Percentiles rank a stretch among this genome's conserved stretches.
phyloP scores from a whole-genome alignment of 2,329 filamentous ascomycete species.

The Hirsutella thompsonii region DNA sequence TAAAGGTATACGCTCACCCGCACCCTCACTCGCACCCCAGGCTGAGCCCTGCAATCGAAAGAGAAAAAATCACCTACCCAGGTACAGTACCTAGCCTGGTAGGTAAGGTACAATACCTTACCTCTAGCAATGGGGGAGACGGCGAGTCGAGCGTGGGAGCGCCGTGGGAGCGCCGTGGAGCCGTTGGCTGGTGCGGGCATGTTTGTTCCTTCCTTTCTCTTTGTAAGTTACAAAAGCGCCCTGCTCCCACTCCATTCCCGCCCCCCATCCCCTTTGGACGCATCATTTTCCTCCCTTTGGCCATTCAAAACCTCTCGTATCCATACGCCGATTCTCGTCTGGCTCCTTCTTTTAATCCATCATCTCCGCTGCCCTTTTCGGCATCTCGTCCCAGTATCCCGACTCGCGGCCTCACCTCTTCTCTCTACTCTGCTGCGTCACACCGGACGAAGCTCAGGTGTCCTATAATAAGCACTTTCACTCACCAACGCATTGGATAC shows the following conservation, averaged over 20 bases:
- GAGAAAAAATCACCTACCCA: too few species aligned
- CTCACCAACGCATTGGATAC: too few species aligned
- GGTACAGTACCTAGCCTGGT: too few species aligned
- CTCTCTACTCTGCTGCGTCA: not conserved
- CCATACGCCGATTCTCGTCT: too few species aligned
- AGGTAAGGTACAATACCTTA: too few species aligned
- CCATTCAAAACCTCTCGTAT: not conserved
- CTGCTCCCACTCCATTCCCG: conserved; percentile 7
- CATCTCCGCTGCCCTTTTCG: not conserved
- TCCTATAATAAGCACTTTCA: conserved; percentile 3
- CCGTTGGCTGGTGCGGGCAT: conserved; percentile 2
- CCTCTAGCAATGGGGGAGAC: too few species aligned
- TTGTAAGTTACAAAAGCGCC: conserved; percentile 10
- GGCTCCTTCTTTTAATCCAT: not conserved
- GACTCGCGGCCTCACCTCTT: too few species aligned
- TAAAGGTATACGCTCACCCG: too few species aligned
- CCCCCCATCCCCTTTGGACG: not conserved
- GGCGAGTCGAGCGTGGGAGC: not conserved
- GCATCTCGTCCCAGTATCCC: not conserved
- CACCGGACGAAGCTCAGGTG: not conserved
- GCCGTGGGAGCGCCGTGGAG: too few species aligned
- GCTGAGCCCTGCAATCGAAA: too few species aligned
- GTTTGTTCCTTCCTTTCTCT: conserved; percentile 4
- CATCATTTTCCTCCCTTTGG: conserved; percentile 5
- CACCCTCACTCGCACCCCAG: too few species aligned